phyloP scores from a whole-genome alignment of 495 filamentous ascomycete species.

The Hypoxylon cercidicola region DNA sequence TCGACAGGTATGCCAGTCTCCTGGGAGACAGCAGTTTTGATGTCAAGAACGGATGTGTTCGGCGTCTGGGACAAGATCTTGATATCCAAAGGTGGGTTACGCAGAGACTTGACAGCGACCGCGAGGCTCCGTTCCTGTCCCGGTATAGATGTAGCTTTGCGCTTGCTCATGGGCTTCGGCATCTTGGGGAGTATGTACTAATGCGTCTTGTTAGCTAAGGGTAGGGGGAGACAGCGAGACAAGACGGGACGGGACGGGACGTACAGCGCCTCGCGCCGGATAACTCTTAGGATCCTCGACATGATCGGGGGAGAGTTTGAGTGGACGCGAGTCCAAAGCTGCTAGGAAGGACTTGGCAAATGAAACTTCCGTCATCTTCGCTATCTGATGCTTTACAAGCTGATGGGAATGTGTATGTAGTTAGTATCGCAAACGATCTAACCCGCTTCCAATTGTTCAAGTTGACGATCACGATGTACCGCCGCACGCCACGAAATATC shows the following conservation, averaged over 20 bases:
- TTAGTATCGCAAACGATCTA: conserved; percentile 10
- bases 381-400: neutral
- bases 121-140: conserved; percentile 62
- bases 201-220: conserved; percentile 18
- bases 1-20: conserved; percentile 63
- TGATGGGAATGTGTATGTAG: conserved; percentile 1
- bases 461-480: conserved; percentile 37
- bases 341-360: conserved; percentile 88
- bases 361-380: conserved; percentile 80
- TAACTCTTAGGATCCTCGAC: conserved; percentile 82
- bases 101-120: conserved; percentile 76
- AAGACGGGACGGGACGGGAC: conserved; percentile 45
- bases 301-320: conserved; percentile 84
- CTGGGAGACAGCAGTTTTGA: conserved; percentile 71
- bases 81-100: conserved; percentile 74
- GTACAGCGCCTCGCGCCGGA: conserved; percentile 74
- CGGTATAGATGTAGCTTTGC: conserved; percentile 49
- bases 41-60: conserved; percentile 74
- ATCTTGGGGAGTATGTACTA: conserved; percentile 62
- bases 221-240: neutral
- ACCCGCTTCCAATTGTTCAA: conserved; percentile 14
- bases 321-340: conserved; percentile 76
- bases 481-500: conserved; percentile 32
- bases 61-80: conserved; percentile 65
- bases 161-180: conserved; percentile 61